These are phyloP conservation scores for Pyrenochaeta sp. DNA, from an alignment of 2,329 filamentous ascomycete species.

Conservation along the genomic window DNA sequence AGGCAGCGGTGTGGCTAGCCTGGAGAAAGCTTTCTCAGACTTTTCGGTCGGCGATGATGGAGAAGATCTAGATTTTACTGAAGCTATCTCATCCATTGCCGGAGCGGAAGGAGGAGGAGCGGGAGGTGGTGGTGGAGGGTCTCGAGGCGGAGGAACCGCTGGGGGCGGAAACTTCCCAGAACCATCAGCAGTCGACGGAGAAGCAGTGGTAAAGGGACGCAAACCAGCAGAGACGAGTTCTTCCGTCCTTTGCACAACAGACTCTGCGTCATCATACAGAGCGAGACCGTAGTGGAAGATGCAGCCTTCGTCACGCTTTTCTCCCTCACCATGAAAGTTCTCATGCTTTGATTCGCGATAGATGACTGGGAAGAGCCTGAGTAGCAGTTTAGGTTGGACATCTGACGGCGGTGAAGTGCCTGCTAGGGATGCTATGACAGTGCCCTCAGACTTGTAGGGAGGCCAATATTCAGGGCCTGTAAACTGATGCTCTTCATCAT, in stretches of 20 bases:
- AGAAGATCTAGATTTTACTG: constrained; percentile 22
- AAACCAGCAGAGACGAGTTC: constrained; percentile 50
- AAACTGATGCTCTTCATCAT: constrained; percentile 45
- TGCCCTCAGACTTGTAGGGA: constrained; percentile 44
- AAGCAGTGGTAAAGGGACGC: constrained; percentile 46
- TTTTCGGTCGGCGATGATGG: constrained; percentile 24
- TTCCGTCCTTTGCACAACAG: constrained; percentile 43
- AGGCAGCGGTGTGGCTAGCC: constrained; percentile 26
- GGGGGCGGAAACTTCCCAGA: constrained; percentile 48
- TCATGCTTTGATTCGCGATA: constrained; percentile 60
- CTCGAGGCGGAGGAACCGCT: constrained; percentile 44
- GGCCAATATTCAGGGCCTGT: constrained; percentile 46
- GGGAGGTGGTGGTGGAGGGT: constrained; percentile 34
- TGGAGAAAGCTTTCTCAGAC: constrained; percentile 20
- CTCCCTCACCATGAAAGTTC: constrained; percentile 52
- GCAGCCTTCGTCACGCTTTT: constrained; percentile 56
- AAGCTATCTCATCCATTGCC: constrained; percentile 25
- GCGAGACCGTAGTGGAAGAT: constrained; percentile 61
- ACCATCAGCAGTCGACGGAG: constrained; percentile 48
- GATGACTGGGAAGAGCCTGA: constrained; percentile 63
- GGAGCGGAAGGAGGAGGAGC: constrained; percentile 23
- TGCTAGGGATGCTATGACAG: constrained; percentile 37
- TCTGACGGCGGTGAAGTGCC: constrained; percentile 34
- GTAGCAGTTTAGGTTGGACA: constrained; percentile 54
- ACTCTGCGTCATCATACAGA: constrained; percentile 58